phyloP scores from a whole-genome alignment of 2,329 filamentous ascomycete genomes.

The Chaetoscypha palmicola region DNA sequence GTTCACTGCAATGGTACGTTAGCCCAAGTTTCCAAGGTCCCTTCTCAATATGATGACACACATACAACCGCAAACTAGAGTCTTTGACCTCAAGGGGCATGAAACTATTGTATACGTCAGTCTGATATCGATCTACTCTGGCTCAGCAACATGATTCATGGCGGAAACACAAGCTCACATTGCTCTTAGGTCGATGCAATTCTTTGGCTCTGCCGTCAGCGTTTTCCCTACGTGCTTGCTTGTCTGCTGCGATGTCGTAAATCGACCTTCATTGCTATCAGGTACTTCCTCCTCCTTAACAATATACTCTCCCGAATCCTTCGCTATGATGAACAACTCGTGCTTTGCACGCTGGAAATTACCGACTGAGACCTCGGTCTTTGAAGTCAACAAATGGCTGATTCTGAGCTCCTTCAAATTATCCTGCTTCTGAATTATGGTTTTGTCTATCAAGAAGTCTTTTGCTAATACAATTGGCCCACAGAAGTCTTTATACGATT shows the following conservation, averaged over 20 bases:
- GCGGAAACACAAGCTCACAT: background rate
- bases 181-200: background rate
- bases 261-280: no score
- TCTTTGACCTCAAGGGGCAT: conserved; percentile 83
- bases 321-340: conserved; percentile 32
- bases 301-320: conserved; percentile 31
- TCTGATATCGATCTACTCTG: no score
- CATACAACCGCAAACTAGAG: conserved; percentile 89
- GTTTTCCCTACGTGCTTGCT: no score
- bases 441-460: conserved; percentile 8
- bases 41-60: conserved; percentile 65
- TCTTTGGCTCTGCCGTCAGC: background rate
- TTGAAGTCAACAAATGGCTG: conserved; percentile 84
- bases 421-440: conserved; percentile 5
- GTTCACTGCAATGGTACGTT: background rate
- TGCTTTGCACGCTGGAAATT: conserved; percentile 72
- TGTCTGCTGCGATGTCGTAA: no score
- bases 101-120: conserved; percentile 92
- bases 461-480: conserved; percentile 7
- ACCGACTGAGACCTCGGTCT: conserved; percentile 72
- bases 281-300: conserved; percentile 4
- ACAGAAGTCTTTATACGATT: no score
- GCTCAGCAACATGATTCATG: no score
- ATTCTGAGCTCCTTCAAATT: conserved; percentile 61
- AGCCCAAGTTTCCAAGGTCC: background rate